Evolutionary conservation across 805 yeast genomes (phyloP).

Genomic region (Yarrowia bubula): DNA sequence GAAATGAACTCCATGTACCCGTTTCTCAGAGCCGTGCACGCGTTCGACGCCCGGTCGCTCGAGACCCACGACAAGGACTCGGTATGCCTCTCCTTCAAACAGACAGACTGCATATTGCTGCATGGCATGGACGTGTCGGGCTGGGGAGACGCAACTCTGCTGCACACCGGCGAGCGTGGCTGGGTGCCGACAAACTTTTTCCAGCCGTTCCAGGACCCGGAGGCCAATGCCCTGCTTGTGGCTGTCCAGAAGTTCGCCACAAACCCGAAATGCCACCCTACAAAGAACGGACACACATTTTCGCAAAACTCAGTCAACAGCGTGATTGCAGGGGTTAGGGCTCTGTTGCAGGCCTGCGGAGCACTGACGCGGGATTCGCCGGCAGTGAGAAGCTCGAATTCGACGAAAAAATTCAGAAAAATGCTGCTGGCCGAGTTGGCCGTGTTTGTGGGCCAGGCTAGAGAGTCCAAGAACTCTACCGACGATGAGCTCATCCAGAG

Average conservation of each 20-base stretch:
- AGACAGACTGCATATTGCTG: conserved; percentile 41
- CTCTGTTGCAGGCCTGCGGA: conserved; percentile 39
- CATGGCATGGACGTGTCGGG: conserved; percentile 45
- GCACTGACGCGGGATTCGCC: conserved; percentile 40
- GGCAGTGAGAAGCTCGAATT: conserved; percentile 36
- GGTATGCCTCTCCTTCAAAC: conserved; percentile 37
- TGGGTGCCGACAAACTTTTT: conserved; percentile 47
- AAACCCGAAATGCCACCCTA: conserved; percentile 37
- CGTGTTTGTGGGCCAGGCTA: conserved; percentile 41
- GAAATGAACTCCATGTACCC: conserved; percentile 26
- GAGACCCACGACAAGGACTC: conserved; percentile 23
- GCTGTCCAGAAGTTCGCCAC: conserved; percentile 40
- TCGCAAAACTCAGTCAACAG: conserved; percentile 42
- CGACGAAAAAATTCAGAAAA: conserved; percentile 40
- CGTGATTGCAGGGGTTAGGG: conserved; percentile 42
- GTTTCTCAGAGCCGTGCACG: conserved; percentile 8
- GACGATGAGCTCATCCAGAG: conserved; percentile 38
- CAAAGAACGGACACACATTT: conserved; percentile 33
- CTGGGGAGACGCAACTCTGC: conserved; percentile 46
- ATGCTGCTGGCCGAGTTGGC: conserved; percentile 43
- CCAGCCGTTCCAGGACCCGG: conserved; percentile 40
- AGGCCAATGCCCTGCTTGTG: conserved; percentile 41
- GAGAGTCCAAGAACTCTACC: conserved; percentile 37
- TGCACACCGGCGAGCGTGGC: conserved; percentile 41
- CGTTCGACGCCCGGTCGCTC: conserved; percentile 16